Evolutionary conservation across 306 rosid genomes (phyloP).

Genomic region (Rosa lucieae): DNA sequence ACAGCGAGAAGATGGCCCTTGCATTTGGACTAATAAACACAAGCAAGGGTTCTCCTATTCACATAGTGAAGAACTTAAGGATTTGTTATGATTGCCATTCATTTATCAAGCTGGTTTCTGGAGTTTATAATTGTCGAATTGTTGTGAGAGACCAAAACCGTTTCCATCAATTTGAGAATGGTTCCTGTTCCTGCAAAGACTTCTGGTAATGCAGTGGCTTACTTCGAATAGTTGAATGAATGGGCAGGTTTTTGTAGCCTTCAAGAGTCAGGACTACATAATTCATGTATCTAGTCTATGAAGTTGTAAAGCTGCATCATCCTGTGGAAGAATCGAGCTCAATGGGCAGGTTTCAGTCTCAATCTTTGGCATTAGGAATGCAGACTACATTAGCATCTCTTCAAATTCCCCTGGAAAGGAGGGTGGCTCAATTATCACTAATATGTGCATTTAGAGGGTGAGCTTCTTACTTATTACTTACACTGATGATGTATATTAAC

Average conservation of each 20-base stretch:
- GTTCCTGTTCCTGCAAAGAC: constrained; percentile 49
- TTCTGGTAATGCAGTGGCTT: constrained; percentile 33
- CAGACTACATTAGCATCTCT: neutral
- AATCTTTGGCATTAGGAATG: neutral
- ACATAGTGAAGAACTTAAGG: constrained; percentile 60
- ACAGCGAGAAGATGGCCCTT: constrained; percentile 62
- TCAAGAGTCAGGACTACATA: neutral
- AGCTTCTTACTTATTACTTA: neutral
- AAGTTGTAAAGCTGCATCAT: neutral
- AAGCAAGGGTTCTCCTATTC: constrained; percentile 38
- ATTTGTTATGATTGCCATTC: constrained; percentile 59
- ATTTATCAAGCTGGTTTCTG: constrained; percentile 53
- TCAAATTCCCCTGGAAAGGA: neutral
- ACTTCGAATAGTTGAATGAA: neutral
- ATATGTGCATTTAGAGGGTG: neutral
- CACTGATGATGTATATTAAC: neutral
- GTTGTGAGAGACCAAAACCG: constrained; percentile 56
- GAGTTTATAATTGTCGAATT: constrained; percentile 37
- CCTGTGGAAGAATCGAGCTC: neutral
- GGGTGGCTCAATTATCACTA: neutral
- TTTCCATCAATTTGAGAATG: constrained; percentile 52
- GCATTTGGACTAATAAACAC: constrained; percentile 46
- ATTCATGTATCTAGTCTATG: neutral
- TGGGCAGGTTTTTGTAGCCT: no score
- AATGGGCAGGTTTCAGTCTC: neutral